Conservation (phyloP, 176 grass and related monocot genomes). For the Raddia distichophylla region DNA sequence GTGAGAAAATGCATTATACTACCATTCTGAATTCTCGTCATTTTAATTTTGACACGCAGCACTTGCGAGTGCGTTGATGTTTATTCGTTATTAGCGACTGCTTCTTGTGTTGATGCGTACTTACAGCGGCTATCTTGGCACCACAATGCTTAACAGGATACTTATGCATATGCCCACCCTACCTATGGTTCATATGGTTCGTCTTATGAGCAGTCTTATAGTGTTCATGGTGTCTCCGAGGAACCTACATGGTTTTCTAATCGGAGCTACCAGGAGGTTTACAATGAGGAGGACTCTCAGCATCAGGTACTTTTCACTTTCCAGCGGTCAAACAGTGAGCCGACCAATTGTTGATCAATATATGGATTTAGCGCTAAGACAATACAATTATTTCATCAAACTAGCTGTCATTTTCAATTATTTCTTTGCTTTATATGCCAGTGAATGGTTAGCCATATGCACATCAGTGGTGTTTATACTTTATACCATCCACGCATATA, state of each 20-base stretch:
- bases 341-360: not conserved
- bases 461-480: not conserved
- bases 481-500: not conserved
- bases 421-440: slow-evolving; percentile 5
- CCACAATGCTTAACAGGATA: slow-evolving; percentile 31
- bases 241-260: slow-evolving; percentile 47
- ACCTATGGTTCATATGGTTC: slow-evolving; percentile 37
- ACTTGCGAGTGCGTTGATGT: not conserved
- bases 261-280: slow-evolving; percentile 49
- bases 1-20: slow-evolving; percentile 37
- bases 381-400: not conserved
- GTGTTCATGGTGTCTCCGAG: slow-evolving; percentile 21
- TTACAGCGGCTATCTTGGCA: slow-evolving; percentile 40
- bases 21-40: not conserved
- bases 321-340: not conserved
- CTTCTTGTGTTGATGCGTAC: not conserved
- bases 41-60: not conserved
- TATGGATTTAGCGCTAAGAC: not conserved
- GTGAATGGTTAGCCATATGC: not conserved
- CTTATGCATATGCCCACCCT: slow-evolving; percentile 4
- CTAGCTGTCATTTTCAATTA: not conserved
- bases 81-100: not conserved
- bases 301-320: slow-evolving; percentile 47
- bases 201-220: slow-evolving; percentile 31
- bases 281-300: slow-evolving; percentile 46